phyloP scores from a whole-genome alignment of 2,329 filamentous ascomycete species.

The Fusarium citri region DNA sequence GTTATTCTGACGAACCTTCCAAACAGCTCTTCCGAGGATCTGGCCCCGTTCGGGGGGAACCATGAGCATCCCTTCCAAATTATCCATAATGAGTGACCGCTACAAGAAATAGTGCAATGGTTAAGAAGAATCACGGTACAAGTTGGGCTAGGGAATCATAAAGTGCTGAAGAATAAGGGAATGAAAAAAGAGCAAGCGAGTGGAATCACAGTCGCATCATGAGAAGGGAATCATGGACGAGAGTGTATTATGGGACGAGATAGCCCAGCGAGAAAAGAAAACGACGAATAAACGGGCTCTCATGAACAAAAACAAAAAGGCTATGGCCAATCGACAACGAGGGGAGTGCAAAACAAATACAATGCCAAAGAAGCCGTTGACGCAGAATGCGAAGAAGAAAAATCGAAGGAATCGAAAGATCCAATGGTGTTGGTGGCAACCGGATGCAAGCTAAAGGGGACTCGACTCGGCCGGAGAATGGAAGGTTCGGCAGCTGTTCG shows the following conservation, averaged over 20 bases:
- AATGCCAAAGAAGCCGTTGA: conserved; percentile 17
- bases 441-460: conserved; percentile 37
- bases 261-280: background rate
- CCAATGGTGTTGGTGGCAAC: conserved; percentile 32
- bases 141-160: background rate
- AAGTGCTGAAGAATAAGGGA: background rate
- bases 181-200: background rate
- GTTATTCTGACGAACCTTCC: conserved; percentile 59
- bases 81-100: conserved; percentile 50
- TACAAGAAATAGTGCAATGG: background rate
- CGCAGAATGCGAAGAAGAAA: conserved; percentile 26
- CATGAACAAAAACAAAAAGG: conserved; percentile 3
- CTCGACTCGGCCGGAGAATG: conserved; percentile 41
- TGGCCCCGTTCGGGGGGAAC: conserved; percentile 64
- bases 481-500: conserved; percentile 34
- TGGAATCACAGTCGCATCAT: conserved; percentile 44
- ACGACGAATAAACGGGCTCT: conserved; percentile 4
- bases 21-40: conserved; percentile 62
- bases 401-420: conserved; percentile 24
- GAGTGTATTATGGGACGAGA: conserved; percentile 4
- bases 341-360: conserved; percentile 3
- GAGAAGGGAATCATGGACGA: conserved; percentile 32
- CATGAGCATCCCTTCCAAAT: conserved; percentile 60
- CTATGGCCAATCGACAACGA: conserved; percentile 9
- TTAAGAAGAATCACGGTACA: background rate